A percentile compares a stretch with the other conserved stretches of the same genome.
Evolutionary conservation across 139 green algal genomes (phyloP).

Genomic region (Nannochloris sp.): DNA sequence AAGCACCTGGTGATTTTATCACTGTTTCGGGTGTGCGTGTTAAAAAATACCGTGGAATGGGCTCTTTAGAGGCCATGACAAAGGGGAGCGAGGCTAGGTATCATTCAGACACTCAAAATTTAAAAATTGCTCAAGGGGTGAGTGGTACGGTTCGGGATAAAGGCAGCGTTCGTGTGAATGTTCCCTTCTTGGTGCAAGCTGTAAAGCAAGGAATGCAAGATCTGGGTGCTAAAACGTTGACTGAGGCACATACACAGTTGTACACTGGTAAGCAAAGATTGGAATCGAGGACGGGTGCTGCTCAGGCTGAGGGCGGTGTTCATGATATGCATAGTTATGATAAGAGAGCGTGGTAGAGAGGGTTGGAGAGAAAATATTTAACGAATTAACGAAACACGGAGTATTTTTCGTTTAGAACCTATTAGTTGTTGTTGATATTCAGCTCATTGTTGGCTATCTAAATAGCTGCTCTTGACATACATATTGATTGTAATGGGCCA

Average conservation of each 20-base stretch:
- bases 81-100: constrained; percentile 93
- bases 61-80: constrained; percentile 91
- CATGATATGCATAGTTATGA: constrained; percentile 92
- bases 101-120: constrained; percentile 66
- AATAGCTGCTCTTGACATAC: no score
- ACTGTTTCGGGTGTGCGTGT: constrained; percentile 65
- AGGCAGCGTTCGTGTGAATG: constrained; percentile 63
- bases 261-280: constrained; percentile 60
- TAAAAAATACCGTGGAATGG: constrained; percentile 97
- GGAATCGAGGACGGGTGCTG: constrained; percentile 74
- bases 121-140: constrained; percentile 98
- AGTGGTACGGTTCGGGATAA: constrained; percentile 92
- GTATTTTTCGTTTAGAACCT: not conserved
- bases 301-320: constrained; percentile 77
- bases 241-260: constrained; percentile 42
- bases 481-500: no score
- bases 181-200: constrained; percentile 84
- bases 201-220: constrained; percentile 88
- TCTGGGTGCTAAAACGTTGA: constrained; percentile 61
- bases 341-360: constrained; percentile 78
- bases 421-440: not conserved
- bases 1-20: constrained; percentile 86
- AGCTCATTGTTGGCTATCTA: no score
- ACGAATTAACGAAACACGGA: no score
- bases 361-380: no score